Evolutionary conservation across 345 rosid species (phyloP).

Genomic region (Pugionium dolabratum): DNA sequence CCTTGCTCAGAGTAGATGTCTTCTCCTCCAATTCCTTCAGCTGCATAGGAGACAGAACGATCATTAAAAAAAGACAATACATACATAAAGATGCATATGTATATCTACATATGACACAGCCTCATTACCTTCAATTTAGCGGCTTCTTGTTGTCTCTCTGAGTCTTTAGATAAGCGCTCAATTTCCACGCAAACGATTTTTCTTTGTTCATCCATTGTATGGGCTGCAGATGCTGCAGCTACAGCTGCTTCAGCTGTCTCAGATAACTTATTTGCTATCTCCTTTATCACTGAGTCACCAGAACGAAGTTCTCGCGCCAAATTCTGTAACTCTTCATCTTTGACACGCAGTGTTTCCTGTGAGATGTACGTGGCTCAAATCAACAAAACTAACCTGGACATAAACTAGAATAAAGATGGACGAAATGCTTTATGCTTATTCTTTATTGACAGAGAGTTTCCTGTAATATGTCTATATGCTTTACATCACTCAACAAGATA

Average conservation of each 20-base stretch:
- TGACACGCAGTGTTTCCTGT: constrained; percentile 92
- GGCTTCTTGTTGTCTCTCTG: constrained; percentile 60
- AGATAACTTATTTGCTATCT: constrained; percentile 82
- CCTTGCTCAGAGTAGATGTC: constrained; percentile 53
- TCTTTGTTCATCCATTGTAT: constrained; percentile 89
- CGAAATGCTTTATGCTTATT: constrained; percentile 33
- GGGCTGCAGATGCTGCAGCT: constrained; percentile 95
- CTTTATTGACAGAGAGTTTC: constrained; percentile 69
- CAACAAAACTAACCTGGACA: constrained; percentile 7
- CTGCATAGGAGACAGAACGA: constrained; percentile 44
- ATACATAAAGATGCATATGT: not conserved
- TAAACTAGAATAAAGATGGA: constrained; percentile 2
- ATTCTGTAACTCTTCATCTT: constrained; percentile 94
- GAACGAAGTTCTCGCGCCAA: constrained; percentile 87
- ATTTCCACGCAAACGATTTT: constrained; percentile 72
- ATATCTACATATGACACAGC: constrained; percentile 12
- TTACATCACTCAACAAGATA: constrained; percentile 9
- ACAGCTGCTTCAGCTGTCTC: constrained; percentile 99
- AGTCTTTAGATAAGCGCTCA: constrained; percentile 65
- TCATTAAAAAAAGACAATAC: constrained; percentile 25
- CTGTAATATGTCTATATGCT: constrained; percentile 42
- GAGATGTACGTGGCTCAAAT: constrained; percentile 24
- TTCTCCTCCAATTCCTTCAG: constrained; percentile 75
- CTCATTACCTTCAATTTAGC: constrained; percentile 57
- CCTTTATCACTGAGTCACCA: constrained; percentile 85